A percentile compares a stretch with the other conserved stretches of the same genome.
phyloP scores from a whole-genome alignment of 495 filamentous ascomycete genomes.

The Bathelium albidoporum region DNA sequence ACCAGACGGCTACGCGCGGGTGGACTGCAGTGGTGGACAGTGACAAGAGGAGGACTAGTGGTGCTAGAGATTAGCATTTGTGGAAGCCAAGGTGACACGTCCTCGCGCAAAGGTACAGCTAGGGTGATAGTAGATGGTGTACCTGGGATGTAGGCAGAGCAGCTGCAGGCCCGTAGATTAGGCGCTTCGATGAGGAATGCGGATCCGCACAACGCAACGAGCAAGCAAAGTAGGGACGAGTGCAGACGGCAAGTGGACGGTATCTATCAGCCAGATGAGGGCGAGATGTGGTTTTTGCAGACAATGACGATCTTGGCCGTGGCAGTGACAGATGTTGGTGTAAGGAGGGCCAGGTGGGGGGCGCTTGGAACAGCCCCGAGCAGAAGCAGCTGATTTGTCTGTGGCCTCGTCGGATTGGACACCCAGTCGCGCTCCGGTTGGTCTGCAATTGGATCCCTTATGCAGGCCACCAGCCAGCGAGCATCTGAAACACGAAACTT shows the following conservation, averaged over 20 bases:
- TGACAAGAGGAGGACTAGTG: neutral
- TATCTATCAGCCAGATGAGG: neutral
- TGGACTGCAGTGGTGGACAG: neutral
- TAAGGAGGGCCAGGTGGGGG: neutral
- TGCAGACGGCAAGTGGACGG: neutral
- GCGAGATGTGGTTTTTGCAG: neutral
- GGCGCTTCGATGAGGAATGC: neutral
- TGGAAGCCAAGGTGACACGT: neutral
- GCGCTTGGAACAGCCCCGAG: neutral
- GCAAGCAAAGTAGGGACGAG: neutral
- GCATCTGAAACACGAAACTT: conserved; percentile 1
- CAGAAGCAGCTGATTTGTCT: neutral
- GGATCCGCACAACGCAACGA: neutral
- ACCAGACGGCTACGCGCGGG: neutral
- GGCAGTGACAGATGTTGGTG: neutral
- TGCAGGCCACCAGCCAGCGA: neutral
- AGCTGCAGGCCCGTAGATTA: neutral
- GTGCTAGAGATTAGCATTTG: neutral
- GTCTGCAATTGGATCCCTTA: neutral
- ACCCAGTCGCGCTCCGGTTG: neutral
- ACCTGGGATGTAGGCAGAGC: neutral
- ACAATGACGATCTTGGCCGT: neutral
- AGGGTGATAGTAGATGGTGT: neutral
- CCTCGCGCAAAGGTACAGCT: neutral
- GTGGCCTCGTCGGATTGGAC: neutral